These are phyloP conservation scores for Helicostylum pulchrum DNA, from an alignment of 192 early-diverging fungal genomes.

Conservation along the genomic window DNA sequence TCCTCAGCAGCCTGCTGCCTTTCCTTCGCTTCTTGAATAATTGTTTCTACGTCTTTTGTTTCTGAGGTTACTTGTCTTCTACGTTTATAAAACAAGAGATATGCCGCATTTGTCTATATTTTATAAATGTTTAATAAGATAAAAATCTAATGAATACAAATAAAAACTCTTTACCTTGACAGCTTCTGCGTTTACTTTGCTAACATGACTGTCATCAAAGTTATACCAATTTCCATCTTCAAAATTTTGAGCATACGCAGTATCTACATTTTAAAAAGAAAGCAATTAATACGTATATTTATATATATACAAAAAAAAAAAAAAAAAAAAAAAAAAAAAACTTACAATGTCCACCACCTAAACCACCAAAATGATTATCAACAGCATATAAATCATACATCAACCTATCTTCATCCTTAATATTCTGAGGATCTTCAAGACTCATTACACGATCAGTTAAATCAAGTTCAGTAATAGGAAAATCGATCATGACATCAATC, in stretches of 20 bases:
- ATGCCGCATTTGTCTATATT: constrained; percentile 51
- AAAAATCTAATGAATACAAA: not conserved
- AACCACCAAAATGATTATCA: constrained; percentile 80
- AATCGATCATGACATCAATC: constrained; percentile 70
- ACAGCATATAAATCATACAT: constrained; percentile 75
- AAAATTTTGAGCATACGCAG: constrained; percentile 71
- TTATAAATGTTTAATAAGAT: not conserved
- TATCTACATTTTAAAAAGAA: constrained; percentile 42
- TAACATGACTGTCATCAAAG: constrained; percentile 75
- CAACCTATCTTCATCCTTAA: constrained; percentile 21
- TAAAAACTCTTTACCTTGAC: constrained; percentile 30
- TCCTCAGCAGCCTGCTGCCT: constrained; percentile 15
- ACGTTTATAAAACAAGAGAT: constrained; percentile 61
- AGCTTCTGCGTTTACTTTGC: constrained; percentile 19
- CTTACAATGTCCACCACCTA: constrained; percentile 77
- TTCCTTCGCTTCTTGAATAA: constrained; percentile 15
- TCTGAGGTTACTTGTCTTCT: constrained; percentile 23
- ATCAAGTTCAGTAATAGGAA: constrained; percentile 64
- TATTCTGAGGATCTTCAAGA: constrained; percentile 2
- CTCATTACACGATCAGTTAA: constrained; percentile 49
- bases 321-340: not conserved
- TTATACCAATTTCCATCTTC: constrained; percentile 73
- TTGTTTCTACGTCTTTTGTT: constrained; percentile 7
- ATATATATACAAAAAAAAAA: not conserved
- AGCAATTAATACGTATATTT: no score